phyloP scores from a whole-genome alignment of 2,329 filamentous ascomycete genomes.

The Pseudopithomyces chartarum region DNA sequence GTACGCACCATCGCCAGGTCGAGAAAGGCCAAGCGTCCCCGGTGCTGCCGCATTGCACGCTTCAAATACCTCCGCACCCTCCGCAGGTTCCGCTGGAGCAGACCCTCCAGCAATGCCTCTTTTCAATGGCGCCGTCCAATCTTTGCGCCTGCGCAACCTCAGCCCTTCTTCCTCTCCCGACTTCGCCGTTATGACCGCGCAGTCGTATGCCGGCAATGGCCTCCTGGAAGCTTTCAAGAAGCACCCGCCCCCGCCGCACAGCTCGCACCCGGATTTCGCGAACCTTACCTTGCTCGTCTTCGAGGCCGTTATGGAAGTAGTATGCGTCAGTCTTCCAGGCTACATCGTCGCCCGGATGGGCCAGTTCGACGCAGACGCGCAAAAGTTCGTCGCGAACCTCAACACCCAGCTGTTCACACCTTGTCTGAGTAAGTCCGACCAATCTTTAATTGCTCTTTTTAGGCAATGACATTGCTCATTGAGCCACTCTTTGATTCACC shows the following conservation, averaged over 20 bases:
- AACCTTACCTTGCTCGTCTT: conserved; percentile 84
- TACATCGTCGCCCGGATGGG: conserved; percentile 90
- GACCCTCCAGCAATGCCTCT: conserved; percentile 32
- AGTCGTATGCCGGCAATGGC: conserved; percentile 37
- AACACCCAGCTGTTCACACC: conserved; percentile 97
- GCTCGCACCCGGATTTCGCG: conserved; percentile 66
- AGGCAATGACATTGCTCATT: too few relatives aligned
- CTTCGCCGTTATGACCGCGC: conserved; percentile 42
- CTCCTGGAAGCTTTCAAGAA: conserved; percentile 38
- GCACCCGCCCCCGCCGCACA: conserved; percentile 33
- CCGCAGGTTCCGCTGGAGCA: conserved; percentile 6
- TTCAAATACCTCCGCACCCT: conserved; percentile 21
- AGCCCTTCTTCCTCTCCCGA: conserved; percentile 19
- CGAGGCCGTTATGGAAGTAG: conserved; percentile 91
- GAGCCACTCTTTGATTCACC: background rate
- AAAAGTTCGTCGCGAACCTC: conserved; percentile 95
- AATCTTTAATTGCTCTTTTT: background rate
- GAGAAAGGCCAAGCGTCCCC: conserved; percentile 20
- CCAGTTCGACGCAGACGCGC: conserved; percentile 92
- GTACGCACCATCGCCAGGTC: conserved; percentile 15
- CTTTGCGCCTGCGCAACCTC: conserved; percentile 43
- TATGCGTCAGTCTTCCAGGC: conserved; percentile 91
- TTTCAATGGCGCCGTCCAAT: conserved; percentile 36
- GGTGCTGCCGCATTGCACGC: conserved; percentile 20
- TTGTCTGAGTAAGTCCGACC: conserved; percentile 73